Base-by-base conservation (phyloP, 768 basidiomycete species). In the Suillus placidus region DNA sequence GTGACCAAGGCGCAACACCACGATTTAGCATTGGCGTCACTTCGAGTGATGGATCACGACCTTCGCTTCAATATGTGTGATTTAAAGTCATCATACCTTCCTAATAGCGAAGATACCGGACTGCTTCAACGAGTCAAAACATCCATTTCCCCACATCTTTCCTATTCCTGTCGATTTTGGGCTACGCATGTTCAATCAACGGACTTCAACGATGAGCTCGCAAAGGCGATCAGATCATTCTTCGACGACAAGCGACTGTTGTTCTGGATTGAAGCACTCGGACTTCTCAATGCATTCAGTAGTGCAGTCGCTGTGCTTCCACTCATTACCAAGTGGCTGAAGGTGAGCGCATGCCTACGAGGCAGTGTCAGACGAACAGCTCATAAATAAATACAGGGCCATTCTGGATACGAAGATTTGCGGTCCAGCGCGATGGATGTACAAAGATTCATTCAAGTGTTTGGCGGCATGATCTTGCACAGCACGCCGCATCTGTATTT, bases 31-130 rank as follows among this genome's bases (percentile, higher is more conserved):
- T 26, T 58, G 20, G 60, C 56, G 6, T 74, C 69, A 16, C 61
- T 81, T 6, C 54, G 61, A 3, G 63, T 74, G 13, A 75, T 80
- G 80, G 67, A 73, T 7, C 51, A 62, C 12, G 66, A 61, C 3
- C 75, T 80, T 26, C 64, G 67, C 57, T 81, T 81, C 70, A 79
- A 81, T 61, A 78, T 81, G 16, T 77, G 74, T 66, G 45, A 74
- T 7, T 63, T 81, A 12, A 61, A 71, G 26, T 74, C 71, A 7
- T 80, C 79, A 1, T 72, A 75, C 61, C n/a, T 70, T 7, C 66
- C 45, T 14, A 78, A 81, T 64, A 37, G 43, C 18, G 70, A 79
- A 23, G 62, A 78, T 13, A 37, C 20, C 0, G 54, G 38, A 13
- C 34, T 54, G 55, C 23, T 32, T 9, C 34, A 37, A 23, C 20